Conservation (phyloP, 2,329 filamentous ascomycete genomes). For the Fusarium chuoi region DNA sequence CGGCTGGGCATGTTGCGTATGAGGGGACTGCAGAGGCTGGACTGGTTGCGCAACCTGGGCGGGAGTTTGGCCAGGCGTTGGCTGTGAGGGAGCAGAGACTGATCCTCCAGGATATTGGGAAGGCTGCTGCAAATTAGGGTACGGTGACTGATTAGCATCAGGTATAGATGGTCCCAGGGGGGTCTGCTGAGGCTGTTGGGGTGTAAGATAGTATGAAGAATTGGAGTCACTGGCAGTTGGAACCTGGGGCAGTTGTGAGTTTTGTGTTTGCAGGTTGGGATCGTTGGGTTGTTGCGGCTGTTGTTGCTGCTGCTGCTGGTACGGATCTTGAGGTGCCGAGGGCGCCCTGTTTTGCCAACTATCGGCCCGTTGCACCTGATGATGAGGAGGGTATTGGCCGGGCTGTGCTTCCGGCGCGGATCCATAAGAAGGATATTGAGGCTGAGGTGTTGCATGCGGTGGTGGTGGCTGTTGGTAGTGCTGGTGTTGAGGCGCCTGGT, state of each 20-base stretch:
- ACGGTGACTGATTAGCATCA: conserved; percentile 61
- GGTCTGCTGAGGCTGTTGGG: conserved; percentile 51
- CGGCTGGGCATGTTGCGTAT: conserved; percentile 45
- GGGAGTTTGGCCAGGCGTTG: conserved; percentile 47
- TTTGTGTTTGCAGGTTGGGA: conserved; percentile 43
- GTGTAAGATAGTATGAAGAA: conserved; percentile 68
- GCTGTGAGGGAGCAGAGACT: conserved; percentile 48
- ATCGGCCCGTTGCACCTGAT: conserved; percentile 59
- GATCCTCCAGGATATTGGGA: conserved; percentile 58
- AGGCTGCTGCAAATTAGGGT: conserved; percentile 62
- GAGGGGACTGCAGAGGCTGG: conserved; percentile 19
- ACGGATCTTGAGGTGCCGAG: conserved; percentile 50
- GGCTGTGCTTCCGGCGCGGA: conserved; percentile 54
- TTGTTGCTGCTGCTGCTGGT: conserved; percentile 43
- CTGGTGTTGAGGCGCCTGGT: conserved; percentile 60
- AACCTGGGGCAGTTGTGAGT: conserved; percentile 44
- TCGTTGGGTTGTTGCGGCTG: conserved; percentile 34
- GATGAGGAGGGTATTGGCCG: conserved; percentile 58
- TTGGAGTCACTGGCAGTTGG: conserved; percentile 60
- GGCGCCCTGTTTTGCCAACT: conserved; percentile 61
- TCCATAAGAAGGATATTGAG: conserved; percentile 56
- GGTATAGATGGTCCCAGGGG: conserved; percentile 52
- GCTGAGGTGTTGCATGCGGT: conserved; percentile 45
- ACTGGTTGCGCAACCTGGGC: conserved; percentile 36
- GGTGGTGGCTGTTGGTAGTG: conserved; percentile 48